Base-by-base conservation (phyloP, 352 stramenopile species). In the Phytophthora parvispora region DNA sequence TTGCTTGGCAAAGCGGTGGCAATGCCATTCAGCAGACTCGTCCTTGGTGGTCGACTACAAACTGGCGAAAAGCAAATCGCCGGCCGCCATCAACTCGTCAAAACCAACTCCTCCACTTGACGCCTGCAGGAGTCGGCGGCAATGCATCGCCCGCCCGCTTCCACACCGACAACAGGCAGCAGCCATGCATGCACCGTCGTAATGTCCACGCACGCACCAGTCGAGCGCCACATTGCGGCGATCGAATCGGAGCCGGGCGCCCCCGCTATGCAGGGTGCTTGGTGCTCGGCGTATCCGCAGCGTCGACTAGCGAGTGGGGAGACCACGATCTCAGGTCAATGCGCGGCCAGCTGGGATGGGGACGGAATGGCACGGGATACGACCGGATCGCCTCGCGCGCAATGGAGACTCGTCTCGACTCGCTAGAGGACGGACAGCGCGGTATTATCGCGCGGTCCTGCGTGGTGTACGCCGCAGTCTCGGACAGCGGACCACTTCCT, bases 401-500 rank as follows among this genome's bases (percentile, higher is more conserved):
- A 55, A 50, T 64, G 34, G 32, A 49, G 54, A 67, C 50, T 60
- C 24, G 32, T 15, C 40, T 47, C 34, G 13, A 1, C 34, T 15
- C 15, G 15, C 38, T 47, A 61, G n/a, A 62, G 57, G 51, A 72
- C 64, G 49, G 40, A 62, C 64, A 62, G 40, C 58, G 36, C 34
- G 13, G 49, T 64, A 64, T 31, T 53, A 18, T 56, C 25, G 29
- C 20, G 45, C 31, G 56, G 56, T 50, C 43, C 4, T 40, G 32
- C 32, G 32, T 40, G 6, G 28, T 28, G 25, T n/a, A n/a, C n/a
- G n/a, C n/a, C n/a, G n/a, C n/a, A n/a, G n/a, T n/a, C n/a, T 72
- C 65, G 58, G 65, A 72, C 65, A 72, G 58, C 51, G 59, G 38
- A 34, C 31, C 65, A 67, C 59, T 69, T 64, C 28, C 45, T 27